Base-by-base conservation (phyloP, 2,329 filamentous ascomycete species). In the Diplocarpon rosae region DNA sequence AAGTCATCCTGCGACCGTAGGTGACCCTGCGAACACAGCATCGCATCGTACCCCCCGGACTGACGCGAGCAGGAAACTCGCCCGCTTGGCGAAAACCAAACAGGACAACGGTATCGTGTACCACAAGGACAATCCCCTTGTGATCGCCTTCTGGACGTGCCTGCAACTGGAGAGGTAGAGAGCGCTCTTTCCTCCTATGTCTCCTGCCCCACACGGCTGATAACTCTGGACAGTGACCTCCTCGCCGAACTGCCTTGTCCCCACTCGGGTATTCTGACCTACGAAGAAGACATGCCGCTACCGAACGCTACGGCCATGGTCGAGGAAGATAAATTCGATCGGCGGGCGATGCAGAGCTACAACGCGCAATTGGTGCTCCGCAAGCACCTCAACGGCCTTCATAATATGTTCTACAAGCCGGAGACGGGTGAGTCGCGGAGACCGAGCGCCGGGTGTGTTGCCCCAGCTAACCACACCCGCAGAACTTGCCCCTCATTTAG, bases 71-170 rank as follows among this genome's bases (percentile, higher is more conserved):
- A 63, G 46, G 55, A 69, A 53, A 64, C 49, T 58, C 4, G 57
- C 53, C 37, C 53, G 56, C 29, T 56, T 70, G 27, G 65, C 63
- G 32, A 70, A 68, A 63, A 61, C 46, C 55, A 67, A 56, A 38
- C 29, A 45, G 3, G 38, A 45, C 1, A 24, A 20, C 16, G 37
- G 32, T 14, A 31, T 52, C 8, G 40, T 51, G 14, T 48, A 49
- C 31, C 36, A 52, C 8, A 61, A 57, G 37, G 74, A 80, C 55
- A 85, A 88, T 58, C 70, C 82, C 45, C 70, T 83, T 30, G 70
- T 83, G 12, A 73, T 93, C 55, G 83, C 86, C 0, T 95, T 89
- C 57, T 96, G 90, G 90, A 92, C 89, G 7, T 94, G 86, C 60
- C 68, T 95, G 51, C 90, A 96, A 59, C 71, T 96, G 10, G 90